Conservation (phyloP, 75 land plant genomes). For the Sequoiadendron giganteum region DNA sequence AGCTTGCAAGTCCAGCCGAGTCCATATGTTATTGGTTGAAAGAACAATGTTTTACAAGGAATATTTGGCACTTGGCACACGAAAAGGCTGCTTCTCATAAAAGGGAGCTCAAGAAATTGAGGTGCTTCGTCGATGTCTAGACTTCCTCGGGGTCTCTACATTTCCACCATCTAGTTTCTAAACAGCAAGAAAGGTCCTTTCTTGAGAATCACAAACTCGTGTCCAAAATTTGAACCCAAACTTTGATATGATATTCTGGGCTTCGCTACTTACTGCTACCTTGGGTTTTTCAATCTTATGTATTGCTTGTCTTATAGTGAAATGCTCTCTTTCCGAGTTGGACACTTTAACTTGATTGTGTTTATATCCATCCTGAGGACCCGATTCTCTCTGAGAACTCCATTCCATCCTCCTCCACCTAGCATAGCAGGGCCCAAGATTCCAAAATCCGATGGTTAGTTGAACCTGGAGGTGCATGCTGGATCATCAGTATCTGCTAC, state of each 20-base stretch:
- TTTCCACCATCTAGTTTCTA: background rate
- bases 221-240: slow-evolving; percentile 67
- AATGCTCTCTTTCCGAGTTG: slow-evolving; percentile 72
- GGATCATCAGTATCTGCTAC: slow-evolving; percentile 27
- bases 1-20: background rate
- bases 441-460: background rate
- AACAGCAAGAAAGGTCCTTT: slow-evolving; percentile 30
- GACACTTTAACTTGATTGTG: slow-evolving; percentile 67
- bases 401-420: slow-evolving; percentile 39
- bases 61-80: background rate
- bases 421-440: background rate
- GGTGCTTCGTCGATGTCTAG: slow-evolving; percentile 9
- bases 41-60: slow-evolving; percentile 1
- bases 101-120: background rate
- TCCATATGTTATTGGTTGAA: background rate
- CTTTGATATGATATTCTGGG: slow-evolving; percentile 21
- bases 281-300: slow-evolving; percentile 57
- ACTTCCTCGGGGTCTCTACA: background rate
- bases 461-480: slow-evolving; percentile 18
- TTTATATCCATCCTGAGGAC: slow-evolving; percentile 83
- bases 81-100: background rate
- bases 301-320: slow-evolving; percentile 66
- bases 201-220: slow-evolving; percentile 71
- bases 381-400: slow-evolving; percentile 70
- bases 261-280: slow-evolving; percentile 2